A percentile compares a stretch with the other conserved stretches of the same genome.
phyloP scores from a whole-genome alignment of 371 early-diverging fungal species.

The Mucor circinelloides region DNA sequence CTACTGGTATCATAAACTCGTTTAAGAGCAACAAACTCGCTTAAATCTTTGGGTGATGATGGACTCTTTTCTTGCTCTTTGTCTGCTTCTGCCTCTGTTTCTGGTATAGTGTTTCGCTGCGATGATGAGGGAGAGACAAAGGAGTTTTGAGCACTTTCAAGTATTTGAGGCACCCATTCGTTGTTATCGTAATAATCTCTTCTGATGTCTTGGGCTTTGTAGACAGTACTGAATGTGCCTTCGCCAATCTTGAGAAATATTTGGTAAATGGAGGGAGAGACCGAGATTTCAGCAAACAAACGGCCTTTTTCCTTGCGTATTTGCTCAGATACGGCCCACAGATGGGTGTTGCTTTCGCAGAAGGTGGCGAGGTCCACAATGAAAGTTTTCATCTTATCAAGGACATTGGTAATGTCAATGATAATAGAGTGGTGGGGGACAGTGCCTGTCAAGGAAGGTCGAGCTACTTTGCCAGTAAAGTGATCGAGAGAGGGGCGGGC shows the following conservation, averaged over 20 bases:
- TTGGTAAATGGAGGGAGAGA: too few species aligned
- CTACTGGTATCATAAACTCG: slow-evolving; percentile 88
- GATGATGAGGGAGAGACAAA: not conserved
- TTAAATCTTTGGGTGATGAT: slow-evolving; percentile 14
- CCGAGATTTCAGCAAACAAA: too few species aligned
- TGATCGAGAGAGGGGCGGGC: too few species aligned
- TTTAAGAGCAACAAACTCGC: slow-evolving; percentile 87
- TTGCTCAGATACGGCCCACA: too few species aligned
- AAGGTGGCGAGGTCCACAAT: too few species aligned
- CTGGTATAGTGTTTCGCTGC: not conserved
- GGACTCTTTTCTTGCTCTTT: slow-evolving; percentile 4
- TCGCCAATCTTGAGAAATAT: not conserved
- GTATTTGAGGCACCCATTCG: slow-evolving; percentile 12
- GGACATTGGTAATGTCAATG: too few species aligned
- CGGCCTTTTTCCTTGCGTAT: too few species aligned
- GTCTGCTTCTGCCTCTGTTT: not conserved
- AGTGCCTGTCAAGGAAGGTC: too few species aligned
- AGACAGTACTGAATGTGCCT: slow-evolving; percentile 88
- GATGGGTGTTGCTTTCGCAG: too few species aligned
- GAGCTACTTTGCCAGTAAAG: too few species aligned
- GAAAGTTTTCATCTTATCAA: too few species aligned
- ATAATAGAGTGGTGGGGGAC: too few species aligned
- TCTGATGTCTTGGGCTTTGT: slow-evolving; percentile 86
- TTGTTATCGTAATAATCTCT: slow-evolving; percentile 71
- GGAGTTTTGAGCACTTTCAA: not conserved